Conservation (phyloP, 768 basidiomycete genomes). For the Tubosaeta brunneosetosa region DNA sequence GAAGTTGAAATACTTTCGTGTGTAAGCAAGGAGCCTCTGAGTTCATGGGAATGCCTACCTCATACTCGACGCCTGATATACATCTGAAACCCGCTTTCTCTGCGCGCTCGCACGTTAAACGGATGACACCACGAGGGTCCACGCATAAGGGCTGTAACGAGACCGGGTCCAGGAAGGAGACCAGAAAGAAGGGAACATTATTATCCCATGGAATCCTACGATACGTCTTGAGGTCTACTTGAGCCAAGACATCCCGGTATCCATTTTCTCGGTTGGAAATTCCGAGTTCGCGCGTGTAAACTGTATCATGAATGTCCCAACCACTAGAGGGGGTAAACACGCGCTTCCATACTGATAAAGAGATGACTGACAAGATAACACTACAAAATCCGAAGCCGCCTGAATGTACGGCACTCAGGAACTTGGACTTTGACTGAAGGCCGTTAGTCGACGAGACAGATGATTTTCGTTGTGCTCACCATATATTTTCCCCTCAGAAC, state of each 20-base stretch:
- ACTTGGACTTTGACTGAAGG: conserved; percentile 82
- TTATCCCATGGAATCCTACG: conserved; percentile 91
- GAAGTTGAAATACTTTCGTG: conserved; percentile 77
- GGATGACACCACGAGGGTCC: conserved; percentile 83
- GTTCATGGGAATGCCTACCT: conserved; percentile 45
- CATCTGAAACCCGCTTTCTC: conserved; percentile 52
- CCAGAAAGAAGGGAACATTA: conserved; percentile 88
- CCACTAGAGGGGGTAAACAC: conserved; percentile 43
- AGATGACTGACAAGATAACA: conserved; percentile 73
- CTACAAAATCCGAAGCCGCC: conserved; percentile 93
- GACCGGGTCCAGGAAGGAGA: conserved; percentile 86
- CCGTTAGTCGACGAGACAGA: conserved; percentile 7
- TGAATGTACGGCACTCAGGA: conserved; percentile 71
- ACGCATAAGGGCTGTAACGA: conserved; percentile 71
- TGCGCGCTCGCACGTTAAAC: conserved; percentile 50
- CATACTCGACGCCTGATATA: conserved; percentile 89
- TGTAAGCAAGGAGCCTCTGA: conserved; percentile 2
- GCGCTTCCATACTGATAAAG: background rate
- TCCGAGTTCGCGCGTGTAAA: conserved; percentile 80
- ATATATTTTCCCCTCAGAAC: conserved; percentile 93
- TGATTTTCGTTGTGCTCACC: conserved; percentile 38
- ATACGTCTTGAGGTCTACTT: conserved; percentile 82
- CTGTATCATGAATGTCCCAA: conserved; percentile 89
- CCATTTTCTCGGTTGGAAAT: conserved; percentile 93
- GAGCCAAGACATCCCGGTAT: conserved; percentile 82